Base-by-base conservation (phyloP, 805 yeast species). In the Ogataea methylovora region DNA sequence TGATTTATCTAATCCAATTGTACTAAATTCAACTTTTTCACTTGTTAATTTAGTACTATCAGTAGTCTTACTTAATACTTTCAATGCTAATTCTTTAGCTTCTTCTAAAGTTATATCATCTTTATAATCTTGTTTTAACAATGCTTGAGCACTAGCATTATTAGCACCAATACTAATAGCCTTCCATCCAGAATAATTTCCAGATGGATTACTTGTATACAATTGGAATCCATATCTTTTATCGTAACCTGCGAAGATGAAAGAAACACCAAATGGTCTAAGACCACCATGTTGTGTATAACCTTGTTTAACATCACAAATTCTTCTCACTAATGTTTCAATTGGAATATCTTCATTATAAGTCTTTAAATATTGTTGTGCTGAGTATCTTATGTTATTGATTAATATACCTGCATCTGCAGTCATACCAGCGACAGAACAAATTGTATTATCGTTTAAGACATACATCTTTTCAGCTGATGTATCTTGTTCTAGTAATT, bases 281-380 rank as follows among this genome's bases (percentile, higher is more conserved):
- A 92, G 72, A 24, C 98, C 98, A 55, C 99, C 99, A 55, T 84
- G 95, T 61, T 92, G 99, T 7, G 99, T 92, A 60, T 92, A 92
- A 9, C 97, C 96, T 59, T 92, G 99, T 61, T 92, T 92, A 42
- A 85, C 74, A 61, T 92, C 94, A 64, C 97, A 87, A 43, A 92
- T 69, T 43, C 82, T 71, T 54, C 85, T 84, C 44, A 92, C 96
- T 44, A 92, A 73, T 36, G 79, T 70, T 59, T 87, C 97, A 38
- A 90, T 83, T n/a, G 97, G 97, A 33, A 90, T 84, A 42, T 87
- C 87, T 61, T 87, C 95, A 54, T 84, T 84, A 60, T 87, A 92
- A 13, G 84, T 75, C 58, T 84, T 79, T 46, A 92, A 68, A 59
- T 92, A 83, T 45, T 71, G 71, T 61, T 92, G 98, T 5, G 96